Evolutionary conservation across 257 asterid genomes (phyloP).

Genomic region (Penstemon newberryi): DNA sequence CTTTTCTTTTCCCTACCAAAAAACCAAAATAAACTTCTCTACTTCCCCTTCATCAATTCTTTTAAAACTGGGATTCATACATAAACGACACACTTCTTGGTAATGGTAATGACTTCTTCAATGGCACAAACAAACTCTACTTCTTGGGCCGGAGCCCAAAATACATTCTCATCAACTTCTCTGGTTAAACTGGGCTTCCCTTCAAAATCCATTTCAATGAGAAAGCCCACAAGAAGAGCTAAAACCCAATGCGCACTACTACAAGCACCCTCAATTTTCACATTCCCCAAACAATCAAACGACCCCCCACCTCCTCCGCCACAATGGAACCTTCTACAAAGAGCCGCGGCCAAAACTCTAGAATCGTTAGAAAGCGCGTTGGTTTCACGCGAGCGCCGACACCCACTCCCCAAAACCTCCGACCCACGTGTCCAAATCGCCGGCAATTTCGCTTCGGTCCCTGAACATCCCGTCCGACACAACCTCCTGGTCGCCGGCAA

Average conservation of each 20-base stretch:
- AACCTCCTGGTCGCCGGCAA: constrained; percentile 49
- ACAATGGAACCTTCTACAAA: constrained; percentile 50
- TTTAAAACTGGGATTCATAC: not conserved
- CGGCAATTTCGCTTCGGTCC: constrained; percentile 69
- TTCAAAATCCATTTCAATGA: constrained; percentile 30
- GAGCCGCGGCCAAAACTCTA: constrained; percentile 41
- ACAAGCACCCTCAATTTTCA: constrained; percentile 38
- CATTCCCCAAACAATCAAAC: constrained; percentile 35
- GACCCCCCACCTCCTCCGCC: constrained; percentile 28
- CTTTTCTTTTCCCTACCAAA: not conserved
- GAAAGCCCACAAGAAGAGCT: constrained; percentile 23
- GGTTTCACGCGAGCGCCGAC: constrained; percentile 41
- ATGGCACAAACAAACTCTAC: constrained; percentile 18
- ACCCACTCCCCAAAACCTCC: constrained; percentile 51
- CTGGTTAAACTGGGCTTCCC: not conserved
- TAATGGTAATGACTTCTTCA: constrained; percentile 21
- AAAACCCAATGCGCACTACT: constrained; percentile 36
- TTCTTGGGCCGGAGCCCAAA: constrained; percentile 19
- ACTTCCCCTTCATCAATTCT: not conserved
- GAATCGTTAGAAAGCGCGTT: constrained; percentile 49
- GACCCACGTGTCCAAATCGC: constrained; percentile 61
- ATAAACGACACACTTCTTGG: too few species aligned
- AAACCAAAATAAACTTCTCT: not conserved
- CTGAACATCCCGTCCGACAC: constrained; percentile 48
- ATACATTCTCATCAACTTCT: constrained; percentile 10